Evolutionary conservation across 1,284 basidiomycete species (phyloP).

Genomic region (Tilletiopsis washingtonensis): DNA sequence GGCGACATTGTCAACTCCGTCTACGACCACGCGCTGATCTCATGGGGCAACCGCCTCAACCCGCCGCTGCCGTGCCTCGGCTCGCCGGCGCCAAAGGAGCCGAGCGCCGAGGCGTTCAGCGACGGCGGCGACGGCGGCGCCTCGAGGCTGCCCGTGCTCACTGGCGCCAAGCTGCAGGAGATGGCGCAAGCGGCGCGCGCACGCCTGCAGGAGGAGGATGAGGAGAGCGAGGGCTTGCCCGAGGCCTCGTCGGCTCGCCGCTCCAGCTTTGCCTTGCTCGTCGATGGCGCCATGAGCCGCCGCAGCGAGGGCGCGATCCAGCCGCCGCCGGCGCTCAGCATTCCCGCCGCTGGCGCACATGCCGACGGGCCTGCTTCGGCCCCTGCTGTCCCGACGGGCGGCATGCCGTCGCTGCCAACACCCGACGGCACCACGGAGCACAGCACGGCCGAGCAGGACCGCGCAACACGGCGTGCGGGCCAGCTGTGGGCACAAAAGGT

Average conservation of each 20-base stretch:
- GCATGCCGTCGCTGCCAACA: neutral
- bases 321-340: too few species aligned
- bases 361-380: neutral
- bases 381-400: neutral
- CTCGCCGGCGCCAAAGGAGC: constrained; percentile 40
- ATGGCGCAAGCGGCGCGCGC: constrained; percentile 20
- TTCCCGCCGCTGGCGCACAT: neutral
- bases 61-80: constrained; percentile 57
- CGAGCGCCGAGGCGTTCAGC: constrained; percentile 22
- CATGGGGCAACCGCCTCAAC: constrained; percentile 57
- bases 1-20: constrained; percentile 64
- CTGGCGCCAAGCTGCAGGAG: constrained; percentile 22
- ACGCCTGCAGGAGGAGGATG: constrained; percentile 31
- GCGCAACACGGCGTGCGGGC: constrained; percentile 33
- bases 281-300: constrained; percentile 13
- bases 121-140: constrained; percentile 10
- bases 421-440: neutral
- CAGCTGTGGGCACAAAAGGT: constrained; percentile 38
- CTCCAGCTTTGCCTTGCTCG: constrained; percentile 33
- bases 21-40: constrained; percentile 65
- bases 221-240: constrained; percentile 30
- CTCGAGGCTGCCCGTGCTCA: constrained; percentile 10
- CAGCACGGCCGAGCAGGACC: constrained; percentile 15
- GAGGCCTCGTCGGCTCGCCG: constrained; percentile 7
- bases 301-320: neutral